Evolutionary conservation across 805 yeast species (phyloP).

Genomic region (Vanderwaltozyma verrucispora): DNA sequence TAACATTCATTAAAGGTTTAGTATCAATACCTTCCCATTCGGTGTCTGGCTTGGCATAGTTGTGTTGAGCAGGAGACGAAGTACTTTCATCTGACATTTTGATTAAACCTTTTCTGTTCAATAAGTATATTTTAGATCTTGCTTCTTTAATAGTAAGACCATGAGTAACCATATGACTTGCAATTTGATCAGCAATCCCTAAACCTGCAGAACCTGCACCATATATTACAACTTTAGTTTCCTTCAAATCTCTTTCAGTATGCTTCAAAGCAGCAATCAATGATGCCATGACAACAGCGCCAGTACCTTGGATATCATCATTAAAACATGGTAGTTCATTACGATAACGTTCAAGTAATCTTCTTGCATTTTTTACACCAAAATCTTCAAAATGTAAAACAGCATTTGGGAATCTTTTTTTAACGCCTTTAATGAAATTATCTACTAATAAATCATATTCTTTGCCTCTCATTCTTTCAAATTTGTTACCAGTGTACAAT

Average conservation of each 20-base stretch:
- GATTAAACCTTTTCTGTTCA: slow-evolving; percentile 82
- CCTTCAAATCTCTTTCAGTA: slow-evolving; percentile 56
- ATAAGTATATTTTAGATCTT: slow-evolving; percentile 55
- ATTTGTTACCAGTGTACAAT: slow-evolving; percentile 84
- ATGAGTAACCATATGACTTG: slow-evolving; percentile 73
- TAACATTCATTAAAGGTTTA: slow-evolving; percentile 54
- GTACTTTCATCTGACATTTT: slow-evolving; percentile 44
- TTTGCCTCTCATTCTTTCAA: slow-evolving; percentile 77
- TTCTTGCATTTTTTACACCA: slow-evolving; percentile 86
- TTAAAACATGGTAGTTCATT: slow-evolving; percentile 76
- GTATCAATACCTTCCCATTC: slow-evolving; percentile 72
- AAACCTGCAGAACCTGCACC: slow-evolving; percentile 98
- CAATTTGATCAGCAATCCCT: slow-evolving; percentile 92
- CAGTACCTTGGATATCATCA: slow-evolving; percentile 98
- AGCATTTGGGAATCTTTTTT: slow-evolving; percentile 75
- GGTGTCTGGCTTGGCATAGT: slow-evolving; percentile 66
- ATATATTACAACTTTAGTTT: slow-evolving; percentile 61
- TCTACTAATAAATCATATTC: slow-evolving; percentile 78
- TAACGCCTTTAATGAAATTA: slow-evolving; percentile 60
- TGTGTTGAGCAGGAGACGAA: slow-evolving; percentile 53
- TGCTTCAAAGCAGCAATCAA: slow-evolving; percentile 79
- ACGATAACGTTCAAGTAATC: slow-evolving; percentile 67
- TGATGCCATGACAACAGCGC: slow-evolving; percentile 96
- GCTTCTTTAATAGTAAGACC: slow-evolving; percentile 74
- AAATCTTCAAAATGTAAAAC: slow-evolving; percentile 95